phyloP scores from a whole-genome alignment of 352 stramenopile species.

The Phytophthora lateralis region DNA sequence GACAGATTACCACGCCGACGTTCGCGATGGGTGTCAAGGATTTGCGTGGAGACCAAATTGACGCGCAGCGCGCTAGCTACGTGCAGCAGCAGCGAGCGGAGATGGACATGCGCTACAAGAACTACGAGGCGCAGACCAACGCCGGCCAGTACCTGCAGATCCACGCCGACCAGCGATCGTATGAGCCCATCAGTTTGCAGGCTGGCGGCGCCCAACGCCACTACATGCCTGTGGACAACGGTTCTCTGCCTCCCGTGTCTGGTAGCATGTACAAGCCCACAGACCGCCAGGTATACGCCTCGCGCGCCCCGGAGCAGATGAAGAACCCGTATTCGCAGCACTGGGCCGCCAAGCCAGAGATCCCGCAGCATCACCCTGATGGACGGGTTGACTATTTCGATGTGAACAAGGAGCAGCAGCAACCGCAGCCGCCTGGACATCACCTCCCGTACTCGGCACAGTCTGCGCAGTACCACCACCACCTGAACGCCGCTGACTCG shows the following conservation, averaged over 20 bases:
- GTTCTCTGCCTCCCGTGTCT: slow-evolving; percentile 51
- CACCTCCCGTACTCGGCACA: slow-evolving; percentile 53
- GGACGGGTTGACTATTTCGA: slow-evolving; percentile 74
- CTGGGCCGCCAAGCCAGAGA: slow-evolving; percentile 63
- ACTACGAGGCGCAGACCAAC: slow-evolving; percentile 51
- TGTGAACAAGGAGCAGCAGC: slow-evolving; percentile 66
- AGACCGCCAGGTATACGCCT: slow-evolving; percentile 41
- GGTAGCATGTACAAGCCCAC: slow-evolving; percentile 51
- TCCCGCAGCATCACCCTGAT: slow-evolving; percentile 43
- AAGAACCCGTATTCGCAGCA: slow-evolving; percentile 72
- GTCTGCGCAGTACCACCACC: slow-evolving; percentile 74
- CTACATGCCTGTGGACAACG: slow-evolving; percentile 55
- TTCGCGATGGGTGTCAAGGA: slow-evolving; percentile 60
- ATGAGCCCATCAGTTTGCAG: slow-evolving; percentile 73
- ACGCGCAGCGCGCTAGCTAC: slow-evolving; percentile 51
- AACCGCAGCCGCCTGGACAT: slow-evolving; percentile 42
- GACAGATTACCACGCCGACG: slow-evolving; percentile 73
- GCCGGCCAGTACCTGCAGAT: slow-evolving; percentile 74
- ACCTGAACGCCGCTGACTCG: slow-evolving; percentile 66
- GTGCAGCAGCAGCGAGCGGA: slow-evolving; percentile 63
- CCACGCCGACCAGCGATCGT: slow-evolving; percentile 74
- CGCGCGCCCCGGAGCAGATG: slow-evolving; percentile 38
- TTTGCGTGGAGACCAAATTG: slow-evolving; percentile 33
- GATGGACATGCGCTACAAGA: slow-evolving; percentile 83
- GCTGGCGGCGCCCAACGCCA: slow-evolving; percentile 41